phyloP scores from a whole-genome alignment of 306 rosid genomes.

The Oemleria cerasiformis region DNA sequence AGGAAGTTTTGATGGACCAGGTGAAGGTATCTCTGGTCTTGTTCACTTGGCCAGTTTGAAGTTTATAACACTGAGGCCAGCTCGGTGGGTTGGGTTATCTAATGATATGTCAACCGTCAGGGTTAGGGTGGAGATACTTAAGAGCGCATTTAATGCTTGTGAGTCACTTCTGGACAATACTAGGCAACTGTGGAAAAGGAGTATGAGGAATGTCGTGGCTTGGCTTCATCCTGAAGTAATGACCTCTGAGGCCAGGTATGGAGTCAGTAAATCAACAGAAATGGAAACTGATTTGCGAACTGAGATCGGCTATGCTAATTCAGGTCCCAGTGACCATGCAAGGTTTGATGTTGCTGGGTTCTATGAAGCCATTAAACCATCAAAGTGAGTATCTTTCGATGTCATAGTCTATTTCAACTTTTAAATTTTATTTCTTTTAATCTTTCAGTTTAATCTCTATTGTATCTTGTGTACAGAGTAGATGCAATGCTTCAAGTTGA shows the following conservation, averaged over 20 bases:
- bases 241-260: slow-evolving; percentile 73
- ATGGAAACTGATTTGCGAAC: slow-evolving; percentile 44
- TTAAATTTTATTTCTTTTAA: slow-evolving; percentile 1
- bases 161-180: slow-evolving; percentile 69
- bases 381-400: slow-evolving; percentile 66
- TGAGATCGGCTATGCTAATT: slow-evolving; percentile 35
- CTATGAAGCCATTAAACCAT: slow-evolving; percentile 89
- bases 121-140: slow-evolving; percentile 72
- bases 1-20: slow-evolving; percentile 82
- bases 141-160: slow-evolving; percentile 66
- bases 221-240: slow-evolving; percentile 87
- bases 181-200: slow-evolving; percentile 81
- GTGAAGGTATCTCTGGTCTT: slow-evolving; percentile 80
- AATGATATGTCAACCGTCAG: slow-evolving; percentile 48
- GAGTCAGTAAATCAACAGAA: slow-evolving; percentile 42
- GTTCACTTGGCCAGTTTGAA: slow-evolving; percentile 78
- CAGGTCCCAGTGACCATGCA: slow-evolving; percentile 27
- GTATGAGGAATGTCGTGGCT: slow-evolving; percentile 78
- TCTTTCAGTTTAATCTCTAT: slow-evolving; percentile 24
- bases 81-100: slow-evolving; percentile 42
- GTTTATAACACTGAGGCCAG: slow-evolving; percentile 65
- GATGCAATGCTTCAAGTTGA: slow-evolving; percentile 73
- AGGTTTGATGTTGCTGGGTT: slow-evolving; percentile 74
- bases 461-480: slow-evolving; percentile 45
- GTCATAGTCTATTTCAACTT: slow-evolving; percentile 2